phyloP scores from a whole-genome alignment of 2,329 filamentous ascomycete species.

The Lecanicillium sp. region DNA sequence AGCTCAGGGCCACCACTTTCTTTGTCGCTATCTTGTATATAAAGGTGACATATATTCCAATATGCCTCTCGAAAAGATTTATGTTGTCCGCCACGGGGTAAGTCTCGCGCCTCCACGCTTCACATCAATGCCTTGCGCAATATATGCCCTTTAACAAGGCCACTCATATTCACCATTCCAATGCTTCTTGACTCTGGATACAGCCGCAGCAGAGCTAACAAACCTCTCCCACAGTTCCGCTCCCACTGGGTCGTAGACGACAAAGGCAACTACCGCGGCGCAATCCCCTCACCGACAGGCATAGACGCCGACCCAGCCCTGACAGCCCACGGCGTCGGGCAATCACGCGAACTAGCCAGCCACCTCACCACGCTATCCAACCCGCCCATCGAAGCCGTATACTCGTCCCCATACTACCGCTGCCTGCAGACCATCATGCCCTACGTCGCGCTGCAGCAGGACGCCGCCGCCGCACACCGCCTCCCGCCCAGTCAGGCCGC shows the following conservation, averaged over 20 bases:
- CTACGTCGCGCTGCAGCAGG: conserved; percentile 41
- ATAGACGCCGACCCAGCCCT: conserved; percentile 83
- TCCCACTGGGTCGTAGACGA: conserved; percentile 83
- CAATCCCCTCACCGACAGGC: conserved; percentile 73
- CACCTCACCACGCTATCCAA: conserved; percentile 49
- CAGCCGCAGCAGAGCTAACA: not conserved
- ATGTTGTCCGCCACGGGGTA: conserved; percentile 68
- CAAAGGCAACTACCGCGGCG: conserved; percentile 69
- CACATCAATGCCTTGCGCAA: conserved; percentile 8
- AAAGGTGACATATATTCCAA: conserved; percentile 1
- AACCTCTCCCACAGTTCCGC: conserved; percentile 58
- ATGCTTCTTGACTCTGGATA: not conserved
- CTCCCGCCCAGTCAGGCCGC: conserved; percentile 9
- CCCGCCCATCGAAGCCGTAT: conserved; percentile 67
- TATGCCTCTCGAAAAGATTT: conserved; percentile 65
- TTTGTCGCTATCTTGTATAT: not conserved
- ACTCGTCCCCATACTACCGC: conserved; percentile 79
- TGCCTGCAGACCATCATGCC: conserved; percentile 79
- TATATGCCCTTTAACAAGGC: conserved; percentile 7
- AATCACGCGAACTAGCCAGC: conserved; percentile 67
- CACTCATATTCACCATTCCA: conserved; percentile 2
- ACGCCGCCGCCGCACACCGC: not conserved
- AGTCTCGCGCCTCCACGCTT: conserved; percentile 23
- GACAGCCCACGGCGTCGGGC: conserved; percentile 76
- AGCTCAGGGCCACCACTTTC: not conserved